Evolutionary conservation across 371 early-diverging fungal genomes (phyloP), one percentile per base, ranked within the genome.

Genomic region (Mortierella sp.): DNA sequence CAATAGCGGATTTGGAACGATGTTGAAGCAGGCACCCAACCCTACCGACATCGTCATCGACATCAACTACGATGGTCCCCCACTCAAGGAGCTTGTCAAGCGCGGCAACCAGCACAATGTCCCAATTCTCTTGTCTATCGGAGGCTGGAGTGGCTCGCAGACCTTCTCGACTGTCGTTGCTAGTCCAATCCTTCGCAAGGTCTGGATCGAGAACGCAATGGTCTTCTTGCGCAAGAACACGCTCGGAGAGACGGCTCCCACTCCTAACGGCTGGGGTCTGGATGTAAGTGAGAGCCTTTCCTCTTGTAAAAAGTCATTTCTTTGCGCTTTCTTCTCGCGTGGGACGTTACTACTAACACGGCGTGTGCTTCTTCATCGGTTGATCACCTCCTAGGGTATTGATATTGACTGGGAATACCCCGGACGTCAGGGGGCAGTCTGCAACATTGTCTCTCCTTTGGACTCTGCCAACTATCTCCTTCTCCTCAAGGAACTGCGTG

Each of bases 81-180:
- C 68, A 15, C 71, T 89, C 52, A 85, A 82, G 4, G 81, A 81
- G n/a, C 55, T 89, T 4, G 85, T 87, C 25, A 46, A 69, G 1
- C 53, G 85, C 14, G 89, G 89, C n/a, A 85, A 90, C 57, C 82
- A 82, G 7, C 82, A 74, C 5, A 75, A 84, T n/a, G 88, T 90
- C 60, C 91, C 90, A 61, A 89, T 92, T 26, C 68, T 91, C 23
- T 76, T 91, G 26, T 92, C 93, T 6, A 82, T 94, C 15, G 94
- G 94, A 50, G 94, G 94, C 2, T 94, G 93, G 91, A 90, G 89
- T 59, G 93, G 91, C n/a, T 90, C 91, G 14, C 72, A 87, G 52
- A 70, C 72, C 18, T 92, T 94, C 79, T 89, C 89, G 5, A 66
- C 82, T 7, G 87, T 94, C 68, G 87, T 84, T 0, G 84, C 87